Conservation (phyloP, 192 early-diverging fungal species). For the Haplosporangium gracile region DNA sequence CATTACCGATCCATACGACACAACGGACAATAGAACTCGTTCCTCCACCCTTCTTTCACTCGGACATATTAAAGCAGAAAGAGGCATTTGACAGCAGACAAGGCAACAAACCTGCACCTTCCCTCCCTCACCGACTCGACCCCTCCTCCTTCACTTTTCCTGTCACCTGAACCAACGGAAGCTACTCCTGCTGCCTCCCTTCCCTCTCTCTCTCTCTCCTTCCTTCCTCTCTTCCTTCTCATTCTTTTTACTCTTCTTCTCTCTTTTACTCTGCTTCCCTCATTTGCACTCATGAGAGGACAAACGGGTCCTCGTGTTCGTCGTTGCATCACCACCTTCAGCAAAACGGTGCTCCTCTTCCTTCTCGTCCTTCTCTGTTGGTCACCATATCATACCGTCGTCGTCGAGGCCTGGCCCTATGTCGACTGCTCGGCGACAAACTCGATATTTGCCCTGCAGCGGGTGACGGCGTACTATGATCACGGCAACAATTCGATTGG, state of each 20-base stretch:
- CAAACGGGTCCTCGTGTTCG: background rate
- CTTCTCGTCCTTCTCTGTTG: constrained; percentile 2
- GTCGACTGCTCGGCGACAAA: constrained; percentile 41
- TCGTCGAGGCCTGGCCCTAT: constrained; percentile 43
- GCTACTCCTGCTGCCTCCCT: background rate
- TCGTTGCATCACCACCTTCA: background rate
- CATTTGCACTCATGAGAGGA: constrained; percentile 7
- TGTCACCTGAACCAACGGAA: no score
- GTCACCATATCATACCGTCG: background rate
- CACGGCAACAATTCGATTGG: constrained; percentile 47
- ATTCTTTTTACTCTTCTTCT: background rate
- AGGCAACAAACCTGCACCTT: no score
- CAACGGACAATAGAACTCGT: no score
- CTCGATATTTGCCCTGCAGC: constrained; percentile 29
- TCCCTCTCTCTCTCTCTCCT: background rate
- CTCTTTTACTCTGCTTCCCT: background rate
- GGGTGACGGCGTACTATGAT: constrained; percentile 33
- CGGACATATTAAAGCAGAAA: no score
- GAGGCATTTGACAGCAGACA: no score
- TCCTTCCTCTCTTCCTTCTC: background rate
- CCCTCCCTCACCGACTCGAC: no score
- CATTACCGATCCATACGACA: no score
- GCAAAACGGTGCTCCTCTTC: background rate
- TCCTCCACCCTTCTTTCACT: no score
- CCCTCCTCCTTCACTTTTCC: no score